Conservation (phyloP, 1,139 yeast genomes). For the Lodderomyces pseudojiufengensis region DNA sequence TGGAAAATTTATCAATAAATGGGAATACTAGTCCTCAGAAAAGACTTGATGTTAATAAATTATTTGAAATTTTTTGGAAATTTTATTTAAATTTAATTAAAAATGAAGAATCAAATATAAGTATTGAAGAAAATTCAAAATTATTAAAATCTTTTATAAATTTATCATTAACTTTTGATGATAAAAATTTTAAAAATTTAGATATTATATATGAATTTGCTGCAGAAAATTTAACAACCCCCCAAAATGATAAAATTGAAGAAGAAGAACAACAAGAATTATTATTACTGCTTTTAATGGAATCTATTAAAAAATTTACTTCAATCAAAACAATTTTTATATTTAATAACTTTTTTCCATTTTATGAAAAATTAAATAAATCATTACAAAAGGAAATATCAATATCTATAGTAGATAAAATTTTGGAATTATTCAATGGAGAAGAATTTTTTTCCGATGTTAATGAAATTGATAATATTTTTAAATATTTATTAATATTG, state of each 20-base stretch:
- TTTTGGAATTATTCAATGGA: conserved; percentile 18
- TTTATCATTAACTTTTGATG: conserved; percentile 66
- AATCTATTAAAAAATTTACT: conserved; percentile 50
- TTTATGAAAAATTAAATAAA: conserved; percentile 33
- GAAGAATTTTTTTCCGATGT: conserved; percentile 19
- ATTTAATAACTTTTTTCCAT: conserved; percentile 39
- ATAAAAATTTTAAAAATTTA: conserved; percentile 56
- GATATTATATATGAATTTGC: conserved; percentile 62
- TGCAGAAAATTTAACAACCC: conserved; percentile 44
- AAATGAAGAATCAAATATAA: conserved; percentile 54
- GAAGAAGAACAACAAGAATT: conserved; percentile 25
- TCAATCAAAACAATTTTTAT: conserved; percentile 27
- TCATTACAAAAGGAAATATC: conserved; percentile 39
- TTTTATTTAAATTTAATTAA: conserved; percentile 55
- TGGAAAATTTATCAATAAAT: conserved; percentile 4
- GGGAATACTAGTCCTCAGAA: conserved; percentile 1
- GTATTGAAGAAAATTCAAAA: conserved; percentile 61
- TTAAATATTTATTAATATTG: conserved; percentile 39
- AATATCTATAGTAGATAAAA: conserved; percentile 39
- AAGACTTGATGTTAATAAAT: conserved; percentile 15
- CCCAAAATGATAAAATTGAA: conserved; percentile 6
- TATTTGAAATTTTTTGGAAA: conserved; percentile 63
- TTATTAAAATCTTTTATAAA: conserved; percentile 64
- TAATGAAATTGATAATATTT: conserved; percentile 43
- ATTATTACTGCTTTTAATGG: conserved; percentile 53